Conservation (phyloP, 306 rosid species). For the Astragalus membranaceus region DNA sequence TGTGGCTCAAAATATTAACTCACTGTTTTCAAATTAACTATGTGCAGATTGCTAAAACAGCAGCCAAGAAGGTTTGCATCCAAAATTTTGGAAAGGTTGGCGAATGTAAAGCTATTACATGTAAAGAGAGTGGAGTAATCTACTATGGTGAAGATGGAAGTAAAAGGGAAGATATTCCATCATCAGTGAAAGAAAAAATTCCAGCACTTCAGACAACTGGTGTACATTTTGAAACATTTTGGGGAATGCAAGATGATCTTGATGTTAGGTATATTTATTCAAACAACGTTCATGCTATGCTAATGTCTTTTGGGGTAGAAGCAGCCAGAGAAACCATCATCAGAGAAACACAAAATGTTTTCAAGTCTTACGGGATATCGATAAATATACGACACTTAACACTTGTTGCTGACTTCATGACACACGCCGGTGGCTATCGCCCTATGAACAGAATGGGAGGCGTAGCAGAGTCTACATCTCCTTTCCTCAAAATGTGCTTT, state of each 20-base stretch:
- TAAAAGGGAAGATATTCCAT: slow-evolving; percentile 40
- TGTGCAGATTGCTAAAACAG: slow-evolving; percentile 63
- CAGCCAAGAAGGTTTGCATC: slow-evolving; percentile 67
- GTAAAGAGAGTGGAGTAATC: slow-evolving; percentile 72
- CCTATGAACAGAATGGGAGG: slow-evolving; percentile 66
- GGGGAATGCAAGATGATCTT: slow-evolving; percentile 61
- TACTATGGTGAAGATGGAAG: slow-evolving; percentile 50
- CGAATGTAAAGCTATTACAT: slow-evolving; percentile 53
- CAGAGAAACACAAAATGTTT: slow-evolving; percentile 69
- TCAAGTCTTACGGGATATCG: slow-evolving; percentile 78
- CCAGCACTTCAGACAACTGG: slow-evolving; percentile 82
- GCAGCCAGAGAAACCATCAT: slow-evolving; percentile 85
- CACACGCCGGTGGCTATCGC: slow-evolving; percentile 63
- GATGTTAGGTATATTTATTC: slow-evolving; percentile 69
- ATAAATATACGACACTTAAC: slow-evolving; percentile 75
- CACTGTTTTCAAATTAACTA: background rate
- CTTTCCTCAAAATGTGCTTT: slow-evolving; percentile 71
- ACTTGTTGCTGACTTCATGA: slow-evolving; percentile 81
- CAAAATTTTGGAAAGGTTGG: slow-evolving; percentile 62
- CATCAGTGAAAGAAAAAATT: slow-evolving; percentile 45
- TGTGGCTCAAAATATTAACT: slow-evolving; percentile 2
- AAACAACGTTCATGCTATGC: slow-evolving; percentile 64
- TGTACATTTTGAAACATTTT: slow-evolving; percentile 60
- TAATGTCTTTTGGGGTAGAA: slow-evolving; percentile 70
- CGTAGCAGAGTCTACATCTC: slow-evolving; percentile 61